Evolutionary conservation across 768 basidiomycete species (phyloP), one percentile per base, ranked within the genome.

Genomic region (Collybia mongolica): DNA sequence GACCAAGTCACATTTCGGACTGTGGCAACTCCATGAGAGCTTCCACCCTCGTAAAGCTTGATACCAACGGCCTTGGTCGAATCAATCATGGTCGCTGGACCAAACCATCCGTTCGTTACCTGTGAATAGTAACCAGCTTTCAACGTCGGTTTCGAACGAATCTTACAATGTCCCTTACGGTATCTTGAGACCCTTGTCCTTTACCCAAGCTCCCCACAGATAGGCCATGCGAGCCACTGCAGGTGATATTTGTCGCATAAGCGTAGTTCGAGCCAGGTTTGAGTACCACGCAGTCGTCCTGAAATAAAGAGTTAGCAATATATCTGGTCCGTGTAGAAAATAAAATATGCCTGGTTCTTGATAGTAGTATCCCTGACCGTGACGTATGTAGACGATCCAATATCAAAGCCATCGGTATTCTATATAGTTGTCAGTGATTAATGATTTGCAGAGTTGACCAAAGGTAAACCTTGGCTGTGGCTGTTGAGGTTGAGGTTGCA

Each of bases 231-330:
- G 65, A 66, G 22, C 65, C 66, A 46, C 42, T 61, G 48, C 66
- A 68, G 35, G 62, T 68, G 20, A 68, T 65, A 19, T 62, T 59
- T 18, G 55, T 63, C 7, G 64, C 63, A 0, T 54, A 53, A 0
- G 61, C 64, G 28, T 60, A 65, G 49, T 66, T 62, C 11, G 61
- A 59, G 5, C 64, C 64, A 1, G 62, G 50, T 48, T 68, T 66
- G 51, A 68, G 59, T 2, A 61, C 65, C n/a, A 68, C 61, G 38
- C 66, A 68, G 47, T 68, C 65, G 40, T 68, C 66, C 58, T 64
- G 49, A 32, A 32, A 12, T 14, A 32, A 12, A 6, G 14, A 3
- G 32, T 1, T n/a, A 23, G 8, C 26, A 4, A n/a, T 19, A n/a
- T 36, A 24, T 8, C 18, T 15, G 17, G 15, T 28, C 6, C 24